Percentiles rank a stretch among this genome's conserved stretches.
These are phyloP conservation scores for Mucor lusitanicus DNA, from an alignment of 371 early-diverging fungal species.

Conservation along the genomic window DNA sequence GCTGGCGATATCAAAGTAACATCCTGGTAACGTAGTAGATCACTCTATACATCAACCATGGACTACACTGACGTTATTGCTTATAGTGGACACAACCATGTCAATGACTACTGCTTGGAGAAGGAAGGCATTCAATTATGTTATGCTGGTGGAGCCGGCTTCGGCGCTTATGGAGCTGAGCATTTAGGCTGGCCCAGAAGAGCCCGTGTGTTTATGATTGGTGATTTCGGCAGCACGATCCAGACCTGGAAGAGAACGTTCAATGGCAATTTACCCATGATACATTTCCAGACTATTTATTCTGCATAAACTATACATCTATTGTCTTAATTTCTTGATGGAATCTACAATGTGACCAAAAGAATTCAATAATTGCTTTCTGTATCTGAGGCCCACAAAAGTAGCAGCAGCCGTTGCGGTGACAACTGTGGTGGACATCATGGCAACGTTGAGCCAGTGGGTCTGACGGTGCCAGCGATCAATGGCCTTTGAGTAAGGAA, in stretches of 20 bases:
- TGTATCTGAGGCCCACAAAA: conserved; percentile 10
- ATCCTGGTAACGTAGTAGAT: conserved; percentile 25
- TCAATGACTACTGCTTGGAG: conserved; percentile 56
- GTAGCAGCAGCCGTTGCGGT: conserved; percentile 3
- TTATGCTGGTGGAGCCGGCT: conserved; percentile 57
- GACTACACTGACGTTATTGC: background rate
- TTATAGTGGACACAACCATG: conserved; percentile 53
- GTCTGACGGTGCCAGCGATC: conserved; percentile 60
- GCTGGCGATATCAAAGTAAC: conserved; percentile 32
- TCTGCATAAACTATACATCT: background rate
- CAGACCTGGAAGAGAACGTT: conserved; percentile 55
- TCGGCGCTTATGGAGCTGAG: conserved; percentile 53
- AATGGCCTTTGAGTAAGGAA: conserved; percentile 83
- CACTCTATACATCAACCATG: background rate
- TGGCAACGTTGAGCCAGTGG: conserved; percentile 47
- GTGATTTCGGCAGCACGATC: conserved; percentile 36
- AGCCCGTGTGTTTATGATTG: conserved; percentile 48
- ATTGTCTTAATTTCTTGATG: background rate
- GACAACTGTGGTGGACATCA: conserved; percentile 10
- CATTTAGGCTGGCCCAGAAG: conserved; percentile 49
- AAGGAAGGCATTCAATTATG: conserved; percentile 49
- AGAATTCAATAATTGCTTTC: conserved; percentile 5
- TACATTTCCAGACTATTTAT: conserved; percentile 44
- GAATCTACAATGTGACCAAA: background rate
- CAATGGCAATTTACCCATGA: conserved; percentile 37